phyloP scores from a whole-genome alignment of 371 early-diverging fungal species.

The Batrachochytrium dendrobatidis region DNA sequence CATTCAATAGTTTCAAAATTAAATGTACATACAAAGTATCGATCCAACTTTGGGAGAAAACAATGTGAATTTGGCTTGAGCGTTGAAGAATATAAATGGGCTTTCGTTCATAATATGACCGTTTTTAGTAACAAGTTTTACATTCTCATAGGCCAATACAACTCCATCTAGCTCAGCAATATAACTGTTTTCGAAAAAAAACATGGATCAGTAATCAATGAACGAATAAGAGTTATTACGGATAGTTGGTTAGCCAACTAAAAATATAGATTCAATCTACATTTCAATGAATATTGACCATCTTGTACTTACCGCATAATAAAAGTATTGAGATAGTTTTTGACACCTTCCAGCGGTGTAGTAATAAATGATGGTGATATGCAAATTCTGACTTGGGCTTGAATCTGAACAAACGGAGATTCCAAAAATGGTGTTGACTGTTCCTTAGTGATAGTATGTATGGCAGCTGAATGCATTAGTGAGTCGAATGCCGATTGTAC shows the following conservation, averaged over 20 bases:
- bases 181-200: slow-evolving; percentile 44
- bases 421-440: slow-evolving; percentile 1
- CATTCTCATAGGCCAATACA: slow-evolving; percentile 69
- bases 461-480: too few relatives aligned
- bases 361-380: slow-evolving; percentile 67
- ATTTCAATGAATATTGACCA: too few relatives aligned
- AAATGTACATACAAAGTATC: background rate
- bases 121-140: slow-evolving; percentile 52
- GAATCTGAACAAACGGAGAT: slow-evolving; percentile 22
- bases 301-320: slow-evolving; percentile 72
- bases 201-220: background rate
- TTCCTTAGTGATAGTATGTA: too few relatives aligned
- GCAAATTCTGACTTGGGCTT: slow-evolving; percentile 57
- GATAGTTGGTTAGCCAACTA: too few relatives aligned
- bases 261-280: too few relatives aligned
- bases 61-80: slow-evolving; percentile 62
- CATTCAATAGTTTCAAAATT: background rate
- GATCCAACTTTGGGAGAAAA: slow-evolving; percentile 58
- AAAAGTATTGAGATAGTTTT: slow-evolving; percentile 73
- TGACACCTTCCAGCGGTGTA: slow-evolving; percentile 63
- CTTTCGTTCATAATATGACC: slow-evolving; percentile 70
- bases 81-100: slow-evolving; percentile 73
- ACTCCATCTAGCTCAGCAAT: slow-evolving; percentile 83
- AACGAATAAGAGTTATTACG: background rate
- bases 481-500: too few relatives aligned